Base-by-base conservation (phyloP, 2,329 filamentous ascomycete genomes). In the Clathrospora elynae region DNA sequence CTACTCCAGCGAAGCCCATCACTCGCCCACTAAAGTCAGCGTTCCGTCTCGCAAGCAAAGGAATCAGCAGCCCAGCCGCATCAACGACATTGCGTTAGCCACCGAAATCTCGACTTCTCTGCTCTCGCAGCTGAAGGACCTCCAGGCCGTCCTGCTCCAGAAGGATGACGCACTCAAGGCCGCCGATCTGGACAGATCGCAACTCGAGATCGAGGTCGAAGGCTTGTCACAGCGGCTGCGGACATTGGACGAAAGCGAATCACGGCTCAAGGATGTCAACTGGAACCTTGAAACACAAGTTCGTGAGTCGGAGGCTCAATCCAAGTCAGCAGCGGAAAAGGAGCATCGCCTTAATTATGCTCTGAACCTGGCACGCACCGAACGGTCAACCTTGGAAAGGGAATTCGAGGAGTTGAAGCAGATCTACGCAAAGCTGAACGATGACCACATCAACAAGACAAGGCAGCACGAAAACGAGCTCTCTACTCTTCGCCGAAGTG, bases 81-180 rank as follows among this genome's bases (percentile, higher is more conserved):
- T 95, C 9, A 90, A 97, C 67, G 93, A 99, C 64, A 95, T 99
- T 64, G 90, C 96, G 60, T 95, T 99, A 64, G 93, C 92, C n/a
- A 91, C 93, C 35, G 92, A 99, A 66, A 96, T 99, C 61, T 96
- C 90, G 64, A 96, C 90, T 5, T 96, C 90, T 2, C 78, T 99
- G 36, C 85, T 99, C 36, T 85, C 87, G n/a, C 93, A 97, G 73
- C 88, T 99, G 35, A 86, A 93, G 50, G 90, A 93, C 65, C 74
- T 99, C 40, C 93, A 99, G 70, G 80, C 85, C 2, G 77, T 95
- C 11, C 79, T 99, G 8, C 81, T 86, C 0, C 90, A 97, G 72
- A 88, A 90, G 55, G 93, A 99, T 52, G 91, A 96, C 37, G 80
- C 89, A 32, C 75, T 96, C 54, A 91, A 88, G 67, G 79, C 84